Base-by-base conservation (phyloP, 2,329 filamentous ascomycete species). In the Acarospora socialis region DNA sequence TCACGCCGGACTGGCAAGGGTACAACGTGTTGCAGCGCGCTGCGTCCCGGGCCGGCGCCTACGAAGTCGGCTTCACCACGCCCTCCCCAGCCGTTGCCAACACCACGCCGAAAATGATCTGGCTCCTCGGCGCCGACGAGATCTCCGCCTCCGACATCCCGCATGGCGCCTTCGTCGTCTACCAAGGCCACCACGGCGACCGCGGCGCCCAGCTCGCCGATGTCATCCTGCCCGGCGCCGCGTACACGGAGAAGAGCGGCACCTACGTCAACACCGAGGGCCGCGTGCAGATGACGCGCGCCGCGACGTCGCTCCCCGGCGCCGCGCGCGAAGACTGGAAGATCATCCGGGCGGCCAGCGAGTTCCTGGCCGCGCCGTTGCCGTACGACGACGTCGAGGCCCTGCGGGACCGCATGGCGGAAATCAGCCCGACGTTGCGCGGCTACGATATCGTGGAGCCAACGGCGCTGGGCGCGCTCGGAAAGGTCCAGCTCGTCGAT, bases 251-350 rank as follows among this genome's bases (percentile, higher is more conserved):
- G 65, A 98, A 95, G 68, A 74, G 79, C 15, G 86, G 76, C 38
- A 98, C 90, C 26, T 98, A 92, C 52, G 73, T 98, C 61, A 98
- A 95, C 72, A 95, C 90, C 0, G 90, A 98, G 60, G 90, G 90
- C 35, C 81, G 90, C 47, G 83, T 90, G 14, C 90, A 98, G 63
- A 79, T 93, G 66, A 90, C 81, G 33, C 81, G 90, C 43, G 78
- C 82, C 28, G 90, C 90, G 18, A 92, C 84, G 21, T 81, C 80
- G 27, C 68, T 93, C 43, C 82, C 84, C 15, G 90, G 90, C 38
- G 90, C 84, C 32, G 75, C 87, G 35, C 75, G 90, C 51, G 87
- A 90, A 42, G 90, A 98, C 63, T 98, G 90, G 90, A 98, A 95
- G 73, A 95, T 98, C 50, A 76, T 98, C 46, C 82, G 90, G 43